Conservation (phyloP, 2,329 filamentous ascomycete genomes). For the Botrytis byssoidea region DNA sequence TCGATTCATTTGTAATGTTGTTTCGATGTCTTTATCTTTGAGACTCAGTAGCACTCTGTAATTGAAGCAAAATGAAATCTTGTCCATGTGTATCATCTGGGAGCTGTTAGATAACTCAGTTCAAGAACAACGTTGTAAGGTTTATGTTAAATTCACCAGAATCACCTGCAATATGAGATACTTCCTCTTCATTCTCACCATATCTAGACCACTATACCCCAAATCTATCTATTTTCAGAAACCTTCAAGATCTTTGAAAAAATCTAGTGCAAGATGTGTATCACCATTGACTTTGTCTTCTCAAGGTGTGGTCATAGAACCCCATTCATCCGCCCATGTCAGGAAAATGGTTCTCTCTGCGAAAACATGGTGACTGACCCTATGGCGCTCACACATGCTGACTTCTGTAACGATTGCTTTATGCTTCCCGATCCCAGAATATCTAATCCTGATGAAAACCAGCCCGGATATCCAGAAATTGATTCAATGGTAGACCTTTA, state of each 20-base stretch:
- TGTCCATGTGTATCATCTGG: not conserved
- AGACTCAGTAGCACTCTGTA: too few species aligned
- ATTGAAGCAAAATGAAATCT: too few species aligned
- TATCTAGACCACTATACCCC: not conserved
- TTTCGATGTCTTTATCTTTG: not conserved
- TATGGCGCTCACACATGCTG: not conserved
- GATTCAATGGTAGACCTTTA: not conserved
- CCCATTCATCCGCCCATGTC: not conserved
- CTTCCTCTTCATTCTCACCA: too few species aligned
- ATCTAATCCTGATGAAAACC: not conserved
- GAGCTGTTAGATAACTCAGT: not conserved
- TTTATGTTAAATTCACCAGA: not conserved
- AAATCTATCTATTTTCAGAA: not conserved
- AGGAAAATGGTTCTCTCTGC: not conserved
- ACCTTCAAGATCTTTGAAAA: not conserved
- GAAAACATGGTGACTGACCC: not conserved
- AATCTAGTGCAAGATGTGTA: not conserved
- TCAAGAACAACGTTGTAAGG: not conserved
- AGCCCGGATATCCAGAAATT: not conserved
- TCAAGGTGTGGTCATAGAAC: not conserved
- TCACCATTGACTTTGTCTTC: not conserved
- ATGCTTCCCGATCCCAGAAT: not conserved
- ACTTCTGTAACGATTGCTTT: not conserved
- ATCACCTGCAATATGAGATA: too few species aligned
- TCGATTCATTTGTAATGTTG: not conserved